phyloP scores from a whole-genome alignment of 2,329 filamentous ascomycete species.

The Ilyonectria robusta region DNA sequence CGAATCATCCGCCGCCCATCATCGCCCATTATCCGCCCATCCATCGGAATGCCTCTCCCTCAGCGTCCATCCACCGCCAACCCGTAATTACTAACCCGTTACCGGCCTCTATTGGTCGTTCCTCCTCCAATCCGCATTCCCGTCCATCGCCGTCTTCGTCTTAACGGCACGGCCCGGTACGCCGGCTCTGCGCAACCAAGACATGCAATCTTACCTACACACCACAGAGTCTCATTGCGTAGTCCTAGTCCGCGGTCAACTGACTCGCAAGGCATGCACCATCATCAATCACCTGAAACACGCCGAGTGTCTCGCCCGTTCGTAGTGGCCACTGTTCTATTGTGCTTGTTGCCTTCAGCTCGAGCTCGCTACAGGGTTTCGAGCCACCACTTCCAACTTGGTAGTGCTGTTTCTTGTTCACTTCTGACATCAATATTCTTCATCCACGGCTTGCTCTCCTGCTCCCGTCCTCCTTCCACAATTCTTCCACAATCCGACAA shows the following conservation, averaged over 20 bases:
- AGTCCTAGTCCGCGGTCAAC: not conserved
- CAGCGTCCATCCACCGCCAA: not conserved
- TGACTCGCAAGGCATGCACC: not conserved
- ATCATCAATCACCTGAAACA: conserved; percentile 13
- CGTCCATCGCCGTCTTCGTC: not conserved
- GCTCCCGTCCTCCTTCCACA: conserved; percentile 29
- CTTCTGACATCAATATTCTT: conserved; percentile 23
- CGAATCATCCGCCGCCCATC: no score
- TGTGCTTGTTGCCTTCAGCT: conserved; percentile 15
- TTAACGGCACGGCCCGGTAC: not conserved
- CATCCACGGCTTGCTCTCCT: conserved; percentile 29
- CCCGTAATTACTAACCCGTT: not conserved
- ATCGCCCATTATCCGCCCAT: not conserved
- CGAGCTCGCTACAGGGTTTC: conserved; percentile 19
- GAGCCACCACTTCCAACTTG: conserved; percentile 18
- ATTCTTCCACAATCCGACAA: conserved; percentile 5
- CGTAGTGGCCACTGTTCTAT: conserved; percentile 15
- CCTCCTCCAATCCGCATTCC: not conserved
- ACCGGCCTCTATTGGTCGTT: not conserved
- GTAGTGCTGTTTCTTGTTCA: conserved; percentile 14
- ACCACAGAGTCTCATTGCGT: not conserved
- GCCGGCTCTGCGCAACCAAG: not conserved
- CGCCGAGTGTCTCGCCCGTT: not conserved
- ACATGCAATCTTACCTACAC: not conserved
- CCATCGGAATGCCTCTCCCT: not conserved